Evolutionary conservation across 1,284 basidiomycete species (phyloP).

Genomic region (Fistulinella cinereoalba): DNA sequence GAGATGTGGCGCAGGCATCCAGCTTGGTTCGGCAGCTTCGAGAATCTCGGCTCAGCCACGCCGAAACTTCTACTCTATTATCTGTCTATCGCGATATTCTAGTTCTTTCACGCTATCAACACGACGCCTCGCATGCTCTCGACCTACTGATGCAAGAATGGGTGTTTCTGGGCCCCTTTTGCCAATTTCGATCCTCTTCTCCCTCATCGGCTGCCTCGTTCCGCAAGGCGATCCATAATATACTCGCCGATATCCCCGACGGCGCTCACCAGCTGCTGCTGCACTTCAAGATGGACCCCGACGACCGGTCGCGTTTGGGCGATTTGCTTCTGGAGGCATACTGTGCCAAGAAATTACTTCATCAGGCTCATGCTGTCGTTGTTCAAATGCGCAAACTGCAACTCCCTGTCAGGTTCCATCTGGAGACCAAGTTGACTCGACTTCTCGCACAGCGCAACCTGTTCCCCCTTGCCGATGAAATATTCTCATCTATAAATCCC

Average conservation of each 20-base stretch:
- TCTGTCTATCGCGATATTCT: constrained; percentile 42
- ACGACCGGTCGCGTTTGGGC: constrained; percentile 35
- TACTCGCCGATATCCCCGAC: constrained; percentile 32
- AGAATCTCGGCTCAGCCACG: constrained; percentile 14
- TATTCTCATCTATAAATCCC: constrained; percentile 37
- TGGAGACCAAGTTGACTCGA: constrained; percentile 42
- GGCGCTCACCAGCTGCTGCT: constrained; percentile 36
- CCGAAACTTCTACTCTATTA: constrained; percentile 25
- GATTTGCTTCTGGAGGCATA: constrained; percentile 43
- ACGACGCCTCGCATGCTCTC: constrained; percentile 39
- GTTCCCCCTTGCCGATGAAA: constrained; percentile 43
- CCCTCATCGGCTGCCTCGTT: constrained; percentile 27
- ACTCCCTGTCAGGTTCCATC: constrained; percentile 29
- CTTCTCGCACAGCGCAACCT: constrained; percentile 42
- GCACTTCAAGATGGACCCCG: constrained; percentile 25
- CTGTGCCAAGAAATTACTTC: constrained; percentile 30
- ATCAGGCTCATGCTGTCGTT: constrained; percentile 45
- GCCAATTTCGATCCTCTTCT: constrained; percentile 15
- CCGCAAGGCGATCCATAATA: constrained; percentile 30
- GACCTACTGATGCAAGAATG: constrained; percentile 46
- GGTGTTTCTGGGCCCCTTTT: constrained; percentile 36
- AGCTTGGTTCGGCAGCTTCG: constrained; percentile 25
- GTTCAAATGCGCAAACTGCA: constrained; percentile 40
- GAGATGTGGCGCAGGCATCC: constrained; percentile 37
- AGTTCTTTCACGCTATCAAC: constrained; percentile 37